Evolutionary conservation across 805 yeast species (phyloP).

Genomic region (Starmera dryadoides): DNA sequence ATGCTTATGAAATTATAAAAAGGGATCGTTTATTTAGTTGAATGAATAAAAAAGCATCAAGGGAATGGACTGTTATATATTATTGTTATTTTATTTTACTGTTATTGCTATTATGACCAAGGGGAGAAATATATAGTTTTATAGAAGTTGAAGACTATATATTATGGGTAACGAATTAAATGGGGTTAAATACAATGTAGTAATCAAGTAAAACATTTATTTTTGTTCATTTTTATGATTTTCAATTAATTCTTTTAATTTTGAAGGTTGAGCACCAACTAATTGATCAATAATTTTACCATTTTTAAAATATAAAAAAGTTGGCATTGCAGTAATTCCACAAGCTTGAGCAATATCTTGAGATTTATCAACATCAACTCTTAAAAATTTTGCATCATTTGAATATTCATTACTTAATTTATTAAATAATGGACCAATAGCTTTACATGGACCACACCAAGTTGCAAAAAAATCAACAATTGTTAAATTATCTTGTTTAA

Average conservation of each 20-base stretch:
- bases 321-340: slow-evolving; percentile 71
- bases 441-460: slow-evolving; percentile 79
- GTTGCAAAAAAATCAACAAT: slow-evolving; percentile 63
- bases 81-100: too few relatives aligned
- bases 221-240: too few relatives aligned
- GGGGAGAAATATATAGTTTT: too few relatives aligned
- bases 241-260: slow-evolving; percentile 25
- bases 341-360: slow-evolving; percentile 53
- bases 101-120: too few relatives aligned
- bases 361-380: slow-evolving; percentile 64
- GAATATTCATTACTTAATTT: slow-evolving; percentile 27
- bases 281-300: slow-evolving; percentile 51
- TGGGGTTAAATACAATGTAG: too few relatives aligned
- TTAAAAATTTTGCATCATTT: slow-evolving; percentile 49
- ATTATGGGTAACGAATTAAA: too few relatives aligned
- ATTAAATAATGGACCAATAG: slow-evolving; percentile 53
- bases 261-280: slow-evolving; percentile 51
- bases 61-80: too few relatives aligned
- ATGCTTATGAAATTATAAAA: slow-evolving; percentile 19
- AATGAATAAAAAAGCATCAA: not conserved
- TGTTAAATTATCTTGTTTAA: slow-evolving; percentile 32
- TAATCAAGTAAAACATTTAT: too few relatives aligned
- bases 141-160: too few relatives aligned
- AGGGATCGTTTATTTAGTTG: slow-evolving; percentile 15
- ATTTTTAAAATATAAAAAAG: slow-evolving; percentile 54